Conservation (phyloP, 2,329 filamentous ascomycete genomes). For the Saccharata proteae region DNA sequence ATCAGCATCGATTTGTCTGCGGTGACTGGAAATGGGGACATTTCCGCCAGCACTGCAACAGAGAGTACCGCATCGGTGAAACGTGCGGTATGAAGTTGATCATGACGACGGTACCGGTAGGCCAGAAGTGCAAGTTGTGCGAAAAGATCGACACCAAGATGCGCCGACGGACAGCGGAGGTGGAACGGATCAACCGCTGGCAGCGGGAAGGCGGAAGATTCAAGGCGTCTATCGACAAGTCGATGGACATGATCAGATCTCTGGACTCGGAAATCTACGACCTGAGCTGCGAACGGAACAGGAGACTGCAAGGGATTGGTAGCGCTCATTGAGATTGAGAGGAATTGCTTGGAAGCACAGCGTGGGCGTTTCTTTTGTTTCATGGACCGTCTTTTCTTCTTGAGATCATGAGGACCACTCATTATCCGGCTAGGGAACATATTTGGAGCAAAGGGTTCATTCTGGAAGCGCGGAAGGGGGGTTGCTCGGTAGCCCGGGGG, state of each 20-base stretch:
- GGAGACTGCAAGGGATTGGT: constrained; percentile 18
- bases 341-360: constrained; percentile 17
- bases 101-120: constrained; percentile 55
- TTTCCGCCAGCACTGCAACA: constrained; percentile 85
- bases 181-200: constrained; percentile 67
- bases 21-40: constrained; percentile 91
- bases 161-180: constrained; percentile 62
- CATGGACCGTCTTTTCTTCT: constrained; percentile 21
- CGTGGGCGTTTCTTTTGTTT: constrained; percentile 15
- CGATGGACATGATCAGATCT: constrained; percentile 58
- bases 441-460: constrained; percentile 19
- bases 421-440: constrained; percentile 17
- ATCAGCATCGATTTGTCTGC: constrained; percentile 74
- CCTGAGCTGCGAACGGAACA: constrained; percentile 45
- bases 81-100: constrained; percentile 91
- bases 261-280: constrained; percentile 58
- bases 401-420: constrained; percentile 21
- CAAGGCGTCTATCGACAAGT: constrained; percentile 51
- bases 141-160: constrained; percentile 80
- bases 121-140: constrained; percentile 68
- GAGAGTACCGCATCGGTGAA: constrained; percentile 91
- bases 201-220: constrained; percentile 52
- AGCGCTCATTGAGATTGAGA: constrained; percentile 12
- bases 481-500: constrained; percentile 23
- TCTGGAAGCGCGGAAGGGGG: constrained; percentile 15